phyloP scores from a whole-genome alignment of 106 monocot species.

The Narthecium ossifragum region DNA sequence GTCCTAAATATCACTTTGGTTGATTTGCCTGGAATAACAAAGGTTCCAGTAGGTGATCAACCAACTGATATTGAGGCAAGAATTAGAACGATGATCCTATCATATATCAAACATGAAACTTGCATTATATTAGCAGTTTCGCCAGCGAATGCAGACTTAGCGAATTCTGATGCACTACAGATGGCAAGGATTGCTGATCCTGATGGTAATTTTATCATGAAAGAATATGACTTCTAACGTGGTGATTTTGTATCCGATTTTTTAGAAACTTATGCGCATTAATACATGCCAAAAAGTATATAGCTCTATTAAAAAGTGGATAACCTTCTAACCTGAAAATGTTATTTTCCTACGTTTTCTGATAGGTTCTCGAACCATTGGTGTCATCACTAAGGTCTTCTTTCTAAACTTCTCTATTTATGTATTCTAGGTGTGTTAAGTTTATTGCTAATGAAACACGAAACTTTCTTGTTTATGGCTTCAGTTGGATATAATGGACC shows the following conservation, averaged over 20 bases:
- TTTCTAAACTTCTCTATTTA: not conserved
- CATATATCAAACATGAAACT: conserved; percentile 71
- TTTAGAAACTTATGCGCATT: too few relatives aligned
- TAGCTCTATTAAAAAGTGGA: not conserved
- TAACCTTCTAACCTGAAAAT: not conserved
- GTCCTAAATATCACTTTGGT: conserved; percentile 82
- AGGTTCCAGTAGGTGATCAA: conserved; percentile 89
- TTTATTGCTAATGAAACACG: not conserved
- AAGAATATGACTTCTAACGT: not conserved
- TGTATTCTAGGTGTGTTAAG: not conserved
- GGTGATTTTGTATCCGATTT: not conserved
- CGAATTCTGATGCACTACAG: conserved; percentile 89
- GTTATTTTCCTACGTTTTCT: conserved; percentile 4
- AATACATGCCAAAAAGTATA: too few relatives aligned
- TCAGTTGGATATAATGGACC: conserved; percentile 87
- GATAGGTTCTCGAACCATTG: conserved; percentile 76
- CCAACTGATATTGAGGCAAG: conserved; percentile 70
- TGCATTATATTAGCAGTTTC: conserved; percentile 88
- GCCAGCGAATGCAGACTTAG: conserved; percentile 85
- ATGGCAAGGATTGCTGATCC: conserved; percentile 90
- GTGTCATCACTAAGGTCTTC: conserved; percentile 95
- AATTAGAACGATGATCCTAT: conserved; percentile 71
- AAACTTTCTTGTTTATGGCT: conserved; percentile 14
- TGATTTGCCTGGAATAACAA: conserved; percentile 88
- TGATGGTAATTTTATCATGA: conserved; percentile 45